Evolutionary conservation across 2,329 filamentous ascomycete species (phyloP).

Genomic region (Pochonia chlamydosporia): DNA sequence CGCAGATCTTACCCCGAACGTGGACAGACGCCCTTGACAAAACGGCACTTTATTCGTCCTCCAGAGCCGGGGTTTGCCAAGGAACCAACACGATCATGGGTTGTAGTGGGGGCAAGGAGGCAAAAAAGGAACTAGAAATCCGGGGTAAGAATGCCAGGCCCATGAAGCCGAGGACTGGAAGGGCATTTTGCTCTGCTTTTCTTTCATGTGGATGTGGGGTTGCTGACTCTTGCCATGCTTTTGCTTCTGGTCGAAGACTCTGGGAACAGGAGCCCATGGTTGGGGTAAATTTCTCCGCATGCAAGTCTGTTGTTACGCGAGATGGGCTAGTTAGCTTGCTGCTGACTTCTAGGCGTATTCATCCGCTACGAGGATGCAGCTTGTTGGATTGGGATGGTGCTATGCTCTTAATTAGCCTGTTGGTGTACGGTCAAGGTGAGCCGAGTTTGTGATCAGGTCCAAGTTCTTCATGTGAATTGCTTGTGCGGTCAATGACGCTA

Average conservation of each 20-base stretch:
- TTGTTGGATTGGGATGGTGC: too few relatives aligned
- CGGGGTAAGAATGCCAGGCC: not conserved
- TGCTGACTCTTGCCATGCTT: not conserved
- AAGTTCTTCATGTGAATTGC: too few relatives aligned
- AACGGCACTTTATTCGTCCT: not conserved
- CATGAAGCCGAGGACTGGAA: not conserved
- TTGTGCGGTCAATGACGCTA: too few relatives aligned
- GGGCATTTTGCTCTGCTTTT: not conserved
- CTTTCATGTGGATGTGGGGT: constrained; percentile 1
- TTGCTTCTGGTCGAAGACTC: not conserved
- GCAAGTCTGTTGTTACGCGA: not conserved
- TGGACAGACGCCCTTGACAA: not conserved
- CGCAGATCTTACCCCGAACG: constrained; percentile 2
- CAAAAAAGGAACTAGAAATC: not conserved
- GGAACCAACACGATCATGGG: too few relatives aligned
- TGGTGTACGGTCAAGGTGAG: too few relatives aligned
- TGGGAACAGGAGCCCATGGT: not conserved
- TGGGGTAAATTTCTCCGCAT: not conserved
- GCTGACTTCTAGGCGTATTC: too few relatives aligned
- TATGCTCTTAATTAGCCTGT: too few relatives aligned
- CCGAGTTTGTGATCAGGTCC: too few relatives aligned
- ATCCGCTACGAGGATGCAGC: too few relatives aligned
- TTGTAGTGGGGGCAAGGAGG: not conserved
- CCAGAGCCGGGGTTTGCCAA: not conserved
- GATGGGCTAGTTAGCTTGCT: too few relatives aligned